Evolutionary conservation across 2,329 filamentous ascomycete species (phyloP).

Genomic region (Phoma sp.): DNA sequence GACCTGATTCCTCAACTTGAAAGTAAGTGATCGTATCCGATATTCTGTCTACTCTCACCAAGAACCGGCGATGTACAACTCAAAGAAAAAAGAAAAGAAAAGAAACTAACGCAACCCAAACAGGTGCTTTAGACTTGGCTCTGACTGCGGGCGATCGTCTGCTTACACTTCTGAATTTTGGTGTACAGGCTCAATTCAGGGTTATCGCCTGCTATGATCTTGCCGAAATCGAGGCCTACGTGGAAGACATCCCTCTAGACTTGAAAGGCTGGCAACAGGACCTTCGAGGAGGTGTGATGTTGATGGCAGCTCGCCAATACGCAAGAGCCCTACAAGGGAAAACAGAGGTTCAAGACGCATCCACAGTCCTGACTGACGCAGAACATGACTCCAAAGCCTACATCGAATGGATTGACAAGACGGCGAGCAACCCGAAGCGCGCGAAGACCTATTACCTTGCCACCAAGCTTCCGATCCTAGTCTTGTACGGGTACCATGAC

Average conservation of each 20-base stretch:
- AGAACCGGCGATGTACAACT: neutral
- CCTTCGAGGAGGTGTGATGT: slow-evolving; percentile 71
- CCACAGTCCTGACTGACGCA: slow-evolving; percentile 70
- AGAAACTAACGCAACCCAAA: neutral
- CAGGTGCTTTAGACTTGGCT: slow-evolving; percentile 66
- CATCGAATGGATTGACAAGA: slow-evolving; percentile 58
- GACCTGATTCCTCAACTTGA: slow-evolving; percentile 67
- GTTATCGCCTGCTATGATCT: slow-evolving; percentile 74
- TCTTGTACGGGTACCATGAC: slow-evolving; percentile 51
- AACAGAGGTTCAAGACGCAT: slow-evolving; percentile 60
- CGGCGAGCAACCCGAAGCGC: slow-evolving; percentile 64
- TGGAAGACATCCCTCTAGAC: slow-evolving; percentile 75
- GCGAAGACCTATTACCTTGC: slow-evolving; percentile 73
- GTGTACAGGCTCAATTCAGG: slow-evolving; percentile 69
- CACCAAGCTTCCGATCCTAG: slow-evolving; percentile 51
- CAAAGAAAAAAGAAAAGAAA: neutral
- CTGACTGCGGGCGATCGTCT: slow-evolving; percentile 73
- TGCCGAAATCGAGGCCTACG: slow-evolving; percentile 72
- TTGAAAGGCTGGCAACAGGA: slow-evolving; percentile 75
- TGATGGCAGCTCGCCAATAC: slow-evolving; percentile 70
- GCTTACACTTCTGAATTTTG: slow-evolving; percentile 74
- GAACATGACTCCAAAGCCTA: slow-evolving; percentile 66
- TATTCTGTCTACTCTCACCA: neutral
- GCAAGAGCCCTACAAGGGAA: slow-evolving; percentile 77
- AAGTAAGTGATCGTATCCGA: slow-evolving; percentile 26